Evolutionary conservation across 2,329 filamentous ascomycete species (phyloP).

Genomic region (Geosmithia flava): DNA sequence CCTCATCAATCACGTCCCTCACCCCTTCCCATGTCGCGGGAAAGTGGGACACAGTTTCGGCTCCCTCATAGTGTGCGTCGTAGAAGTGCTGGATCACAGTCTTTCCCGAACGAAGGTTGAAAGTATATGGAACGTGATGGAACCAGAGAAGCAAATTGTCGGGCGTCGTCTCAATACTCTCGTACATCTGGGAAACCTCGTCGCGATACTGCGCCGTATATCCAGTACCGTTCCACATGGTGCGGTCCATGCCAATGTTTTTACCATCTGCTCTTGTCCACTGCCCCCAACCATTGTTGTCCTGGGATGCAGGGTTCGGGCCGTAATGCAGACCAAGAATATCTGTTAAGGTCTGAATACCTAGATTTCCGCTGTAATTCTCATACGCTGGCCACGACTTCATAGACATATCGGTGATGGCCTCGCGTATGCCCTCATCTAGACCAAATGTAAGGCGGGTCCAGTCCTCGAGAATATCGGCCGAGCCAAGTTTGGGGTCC

Average conservation of each 20-base stretch:
- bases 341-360: slow-evolving; percentile 56
- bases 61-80: slow-evolving; percentile 47
- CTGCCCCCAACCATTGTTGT: slow-evolving; percentile 58
- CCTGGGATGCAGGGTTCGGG: slow-evolving; percentile 53
- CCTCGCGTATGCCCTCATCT: slow-evolving; percentile 40
- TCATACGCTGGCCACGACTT: slow-evolving; percentile 60
- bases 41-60: slow-evolving; percentile 48
- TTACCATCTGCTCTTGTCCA: slow-evolving; percentile 51
- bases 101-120: slow-evolving; percentile 47
- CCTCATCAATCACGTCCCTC: slow-evolving; percentile 40
- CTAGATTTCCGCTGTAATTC: slow-evolving; percentile 58
- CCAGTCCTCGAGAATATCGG: slow-evolving; percentile 48
- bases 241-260: slow-evolving; percentile 60
- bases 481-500: slow-evolving; percentile 36
- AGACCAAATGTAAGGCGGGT: slow-evolving; percentile 52
- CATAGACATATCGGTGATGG: slow-evolving; percentile 51
- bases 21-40: slow-evolving; percentile 39
- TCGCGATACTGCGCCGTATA: slow-evolving; percentile 53
- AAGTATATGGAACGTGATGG: slow-evolving; percentile 59
- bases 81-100: slow-evolving; percentile 59
- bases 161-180: slow-evolving; percentile 49
- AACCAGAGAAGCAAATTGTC: slow-evolving; percentile 63
- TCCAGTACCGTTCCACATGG: slow-evolving; percentile 53
- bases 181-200: slow-evolving; percentile 44
- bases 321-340: slow-evolving; percentile 57